These are phyloP conservation scores for Aspergillus conjunctus DNA, from an alignment of 495 filamentous ascomycete species.

Conservation along the genomic window DNA sequence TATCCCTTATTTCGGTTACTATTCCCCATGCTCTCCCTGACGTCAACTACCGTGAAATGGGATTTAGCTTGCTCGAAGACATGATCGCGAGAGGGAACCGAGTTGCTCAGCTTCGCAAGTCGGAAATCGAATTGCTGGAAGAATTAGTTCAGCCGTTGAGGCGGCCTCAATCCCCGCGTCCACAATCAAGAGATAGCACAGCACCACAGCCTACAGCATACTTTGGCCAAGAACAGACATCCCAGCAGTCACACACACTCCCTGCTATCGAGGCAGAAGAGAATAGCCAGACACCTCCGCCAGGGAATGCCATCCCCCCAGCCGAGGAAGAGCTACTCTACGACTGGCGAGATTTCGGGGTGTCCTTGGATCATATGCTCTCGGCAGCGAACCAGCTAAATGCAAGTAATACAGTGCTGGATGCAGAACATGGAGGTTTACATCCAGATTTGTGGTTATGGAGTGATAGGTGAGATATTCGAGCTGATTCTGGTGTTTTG, in stretches of 20 bases:
- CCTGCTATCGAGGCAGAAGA: neutral
- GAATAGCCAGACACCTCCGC: neutral
- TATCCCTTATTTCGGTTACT: conserved; percentile 30
- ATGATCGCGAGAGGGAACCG: conserved; percentile 35
- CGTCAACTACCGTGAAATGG: conserved; percentile 28
- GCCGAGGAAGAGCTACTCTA: conserved; percentile 22
- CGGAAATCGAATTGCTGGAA: conserved; percentile 33
- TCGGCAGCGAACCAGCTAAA: conserved; percentile 26
- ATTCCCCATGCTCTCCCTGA: conserved; percentile 28
- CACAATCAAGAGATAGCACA: neutral
- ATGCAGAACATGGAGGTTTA: conserved; percentile 22
- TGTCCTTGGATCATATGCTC: conserved; percentile 29
- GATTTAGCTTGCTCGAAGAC: conserved; percentile 30
- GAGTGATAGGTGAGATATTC: conserved; percentile 16
- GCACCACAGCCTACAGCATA: conserved; percentile 1
- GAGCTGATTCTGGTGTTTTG: no score
- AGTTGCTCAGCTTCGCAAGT: conserved; percentile 34
- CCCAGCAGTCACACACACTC: neutral
- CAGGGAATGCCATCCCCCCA: neutral
- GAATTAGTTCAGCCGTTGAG: conserved; percentile 25
- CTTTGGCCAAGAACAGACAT: neutral
- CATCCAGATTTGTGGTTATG: conserved; percentile 29
- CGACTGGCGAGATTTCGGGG: conserved; percentile 27
- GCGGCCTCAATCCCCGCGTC: neutral
- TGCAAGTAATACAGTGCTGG: conserved; percentile 19